A percentile compares a stretch with the other conserved stretches of the same genome.
These are phyloP conservation scores for Oenanthe sinensis DNA, from an alignment of 129 eudicot genomes.

Conservation along the genomic window DNA sequence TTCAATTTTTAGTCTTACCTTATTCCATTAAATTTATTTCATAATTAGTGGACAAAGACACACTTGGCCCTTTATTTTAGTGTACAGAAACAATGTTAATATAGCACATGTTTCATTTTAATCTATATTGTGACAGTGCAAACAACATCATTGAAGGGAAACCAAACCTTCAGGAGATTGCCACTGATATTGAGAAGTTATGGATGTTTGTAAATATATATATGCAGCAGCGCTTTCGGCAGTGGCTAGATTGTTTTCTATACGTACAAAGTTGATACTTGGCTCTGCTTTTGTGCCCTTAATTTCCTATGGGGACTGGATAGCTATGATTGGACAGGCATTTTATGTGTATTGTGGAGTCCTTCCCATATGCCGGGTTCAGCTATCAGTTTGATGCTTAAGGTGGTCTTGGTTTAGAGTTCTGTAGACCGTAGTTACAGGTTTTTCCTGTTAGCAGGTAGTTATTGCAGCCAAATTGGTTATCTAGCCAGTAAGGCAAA, in stretches of 20 bases:
- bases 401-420: neutral
- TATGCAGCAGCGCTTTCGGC: neutral
- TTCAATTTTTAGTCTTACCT: neutral
- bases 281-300: neutral
- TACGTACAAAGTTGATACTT: neutral
- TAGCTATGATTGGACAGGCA: neutral
- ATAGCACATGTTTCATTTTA: neutral
- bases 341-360: neutral
- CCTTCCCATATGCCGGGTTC: neutral
- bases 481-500: neutral
- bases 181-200: neutral
- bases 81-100: neutral
- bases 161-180: neutral
- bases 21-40: neutral
- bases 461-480: neutral
- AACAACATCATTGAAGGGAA: neutral
- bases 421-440: neutral
- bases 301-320: neutral
- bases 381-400: neutral
- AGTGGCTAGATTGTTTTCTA: neutral
- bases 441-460: neutral
- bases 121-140: neutral
- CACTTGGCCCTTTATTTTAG: neutral
- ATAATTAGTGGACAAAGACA: neutral
- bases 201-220: neutral